phyloP scores from a whole-genome alignment of 345 rosid genomes.

The Euclidium syriacum region DNA sequence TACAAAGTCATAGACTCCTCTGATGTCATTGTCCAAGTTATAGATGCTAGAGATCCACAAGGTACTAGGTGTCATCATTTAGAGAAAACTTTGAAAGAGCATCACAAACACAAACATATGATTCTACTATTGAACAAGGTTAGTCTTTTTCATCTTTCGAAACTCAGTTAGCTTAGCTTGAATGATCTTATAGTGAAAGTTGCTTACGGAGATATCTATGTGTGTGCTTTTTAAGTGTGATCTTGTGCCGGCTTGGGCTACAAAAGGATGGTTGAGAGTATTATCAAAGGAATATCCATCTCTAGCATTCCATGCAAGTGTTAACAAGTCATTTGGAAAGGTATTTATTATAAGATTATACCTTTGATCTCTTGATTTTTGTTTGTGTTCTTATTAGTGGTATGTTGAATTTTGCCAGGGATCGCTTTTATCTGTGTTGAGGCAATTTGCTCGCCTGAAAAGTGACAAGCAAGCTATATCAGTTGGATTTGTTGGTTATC shows the following conservation, averaged over 20 bases:
- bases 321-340: conserved; percentile 92
- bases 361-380: neutral
- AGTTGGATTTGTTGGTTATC: conserved; percentile 95
- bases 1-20: conserved; percentile 97
- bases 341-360: conserved; percentile 27
- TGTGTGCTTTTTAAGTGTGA: conserved; percentile 55
- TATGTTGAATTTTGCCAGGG: conserved; percentile 53
- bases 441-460: conserved; percentile 86
- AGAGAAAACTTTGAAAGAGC: conserved; percentile 87
- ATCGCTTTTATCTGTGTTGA: conserved; percentile 78
- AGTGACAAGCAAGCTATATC: conserved; percentile 96
- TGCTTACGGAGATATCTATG: neutral
- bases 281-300: conserved; percentile 92
- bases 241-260: conserved; percentile 96
- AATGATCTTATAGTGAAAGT: neutral
- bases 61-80: conserved; percentile 90
- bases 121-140: conserved; percentile 88
- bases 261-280: conserved; percentile 85
- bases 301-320: conserved; percentile 94
- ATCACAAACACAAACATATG: conserved; percentile 88
- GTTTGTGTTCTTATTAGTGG: neutral
- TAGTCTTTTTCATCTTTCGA: conserved; percentile 6
- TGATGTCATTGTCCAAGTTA: conserved; percentile 92
- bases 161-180: neutral
- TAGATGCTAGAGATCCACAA: conserved; percentile 95